These are phyloP conservation scores for Lodderomyces jiufengensis DNA, from an alignment of 1,139 yeast genomes.

Conservation along the genomic window DNA sequence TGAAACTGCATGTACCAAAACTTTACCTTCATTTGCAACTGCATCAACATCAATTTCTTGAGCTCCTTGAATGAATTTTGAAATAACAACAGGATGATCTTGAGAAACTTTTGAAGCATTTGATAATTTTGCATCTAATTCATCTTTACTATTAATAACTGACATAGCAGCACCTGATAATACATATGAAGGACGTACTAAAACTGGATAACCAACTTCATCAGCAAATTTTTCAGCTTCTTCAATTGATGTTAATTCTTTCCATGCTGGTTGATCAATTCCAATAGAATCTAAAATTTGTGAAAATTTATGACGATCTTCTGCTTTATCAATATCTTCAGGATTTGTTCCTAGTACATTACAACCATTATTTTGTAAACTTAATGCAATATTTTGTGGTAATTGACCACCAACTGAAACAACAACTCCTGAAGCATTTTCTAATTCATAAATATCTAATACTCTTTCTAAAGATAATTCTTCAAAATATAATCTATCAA, in stretches of 20 bases:
- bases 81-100: slow-evolving; percentile 95
- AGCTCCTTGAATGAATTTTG: slow-evolving; percentile 93
- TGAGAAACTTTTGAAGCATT: slow-evolving; percentile 90
- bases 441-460: slow-evolving; percentile 93
- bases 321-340: slow-evolving; percentile 93
- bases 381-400: slow-evolving; percentile 93
- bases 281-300: slow-evolving; percentile 86
- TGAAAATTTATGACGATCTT: slow-evolving; percentile 97
- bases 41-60: slow-evolving; percentile 97
- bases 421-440: slow-evolving; percentile 84
- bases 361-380: slow-evolving; percentile 79
- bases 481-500: slow-evolving; percentile 93
- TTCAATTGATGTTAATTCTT: slow-evolving; percentile 79
- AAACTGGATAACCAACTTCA: slow-evolving; percentile 88
- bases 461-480: slow-evolving; percentile 94
- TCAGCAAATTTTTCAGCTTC: slow-evolving; percentile 87
- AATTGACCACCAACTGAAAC: slow-evolving; percentile 97
- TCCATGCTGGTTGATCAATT: slow-evolving; percentile 97
- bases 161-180: slow-evolving; percentile 99
- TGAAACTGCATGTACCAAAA: slow-evolving; percentile 91
- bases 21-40: slow-evolving; percentile 85
- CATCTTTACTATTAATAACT: slow-evolving; percentile 74
- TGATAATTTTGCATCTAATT: slow-evolving; percentile 74
- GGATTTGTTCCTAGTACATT: slow-evolving; percentile 93
- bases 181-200: slow-evolving; percentile 96